Evolutionary conservation across 2,329 filamentous ascomycete genomes (phyloP), one percentile per base, ranked within the genome.

Genomic region (Alternaria metachromatica): DNA sequence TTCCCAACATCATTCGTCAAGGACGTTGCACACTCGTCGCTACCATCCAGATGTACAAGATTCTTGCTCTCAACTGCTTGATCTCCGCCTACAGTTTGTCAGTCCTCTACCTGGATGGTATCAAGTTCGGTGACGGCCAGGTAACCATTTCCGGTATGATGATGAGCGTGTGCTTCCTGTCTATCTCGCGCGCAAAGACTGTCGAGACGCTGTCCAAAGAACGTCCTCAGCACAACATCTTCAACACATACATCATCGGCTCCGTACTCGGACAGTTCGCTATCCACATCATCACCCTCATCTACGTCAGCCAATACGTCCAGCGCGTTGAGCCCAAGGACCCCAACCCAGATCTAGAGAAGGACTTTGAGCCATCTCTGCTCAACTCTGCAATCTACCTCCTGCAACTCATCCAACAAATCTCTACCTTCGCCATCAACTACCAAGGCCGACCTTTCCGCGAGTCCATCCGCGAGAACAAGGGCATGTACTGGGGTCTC

Each of bases 11-110:
- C 75, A 96, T 99, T 76, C 92, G 96, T 62, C 96, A 99, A 84
- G 96, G 96, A 62, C 92, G 96, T 66, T 99, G 96, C 84, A 99
- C 96, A 8, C 89, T 99, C 20, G 96, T 99, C 58, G 96, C 96
- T 30, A 99, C 96, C 0, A 98, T 99, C 69, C 96, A 99, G 85
- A 99, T 99, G 95, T 99, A 99, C 89, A 99, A 97, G 87, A 99
- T 99, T 74, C 88, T 99, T 55, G 96, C 96, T 8, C 85, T 99
- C 63, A 99, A 99, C 85, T 99, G 96, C 80, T 86, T 99, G 72
- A 99, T 99, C 79, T 97, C 93, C 72, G 96, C 96, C 41, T 99
- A 99, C 88, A 97, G 93, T 81, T 83, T 99, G 78, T 96, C 92
- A 80, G 96, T 99, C 18, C 86, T 99, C 62, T 99, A 99, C 77